phyloP scores from a whole-genome alignment of 371 early-diverging fungal species.

The Quaeritorhiza haematococci region DNA sequence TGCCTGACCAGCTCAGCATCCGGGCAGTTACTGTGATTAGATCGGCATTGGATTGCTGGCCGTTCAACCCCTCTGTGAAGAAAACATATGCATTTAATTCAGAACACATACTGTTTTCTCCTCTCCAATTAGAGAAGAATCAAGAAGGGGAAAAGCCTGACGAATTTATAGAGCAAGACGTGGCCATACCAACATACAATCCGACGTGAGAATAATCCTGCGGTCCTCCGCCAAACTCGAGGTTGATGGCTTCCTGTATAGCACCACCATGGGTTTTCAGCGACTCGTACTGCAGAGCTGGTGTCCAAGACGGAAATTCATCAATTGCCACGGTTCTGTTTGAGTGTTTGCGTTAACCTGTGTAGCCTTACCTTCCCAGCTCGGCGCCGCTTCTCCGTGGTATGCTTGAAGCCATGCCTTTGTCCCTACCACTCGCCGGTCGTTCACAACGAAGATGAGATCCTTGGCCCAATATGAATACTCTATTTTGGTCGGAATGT shows the following conservation, averaged over 20 bases:
- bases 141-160: not conserved
- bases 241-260: slow-evolving; percentile 80
- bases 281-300: slow-evolving; percentile 18
- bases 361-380: not conserved
- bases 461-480: slow-evolving; percentile 89
- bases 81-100: no score
- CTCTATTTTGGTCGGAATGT: slow-evolving; percentile 38
- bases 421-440: slow-evolving; percentile 66
- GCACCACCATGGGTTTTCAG: slow-evolving; percentile 58
- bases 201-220: slow-evolving; percentile 69
- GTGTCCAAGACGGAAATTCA: not conserved
- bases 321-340: not conserved
- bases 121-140: not conserved
- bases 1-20: slow-evolving; percentile 29
- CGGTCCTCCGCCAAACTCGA: slow-evolving; percentile 77
- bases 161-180: not conserved
- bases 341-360: not conserved
- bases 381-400: slow-evolving; percentile 57
- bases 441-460: slow-evolving; percentile 78
- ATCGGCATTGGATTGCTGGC: slow-evolving; percentile 90
- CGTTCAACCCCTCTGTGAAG: slow-evolving; percentile 89
- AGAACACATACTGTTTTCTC: not conserved
- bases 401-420: slow-evolving; percentile 90
- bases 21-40: slow-evolving; percentile 70
- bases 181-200: slow-evolving; percentile 63